Evolutionary conservation across 192 early-diverging fungal genomes (phyloP).

Genomic region (Coemansia sp.): DNA sequence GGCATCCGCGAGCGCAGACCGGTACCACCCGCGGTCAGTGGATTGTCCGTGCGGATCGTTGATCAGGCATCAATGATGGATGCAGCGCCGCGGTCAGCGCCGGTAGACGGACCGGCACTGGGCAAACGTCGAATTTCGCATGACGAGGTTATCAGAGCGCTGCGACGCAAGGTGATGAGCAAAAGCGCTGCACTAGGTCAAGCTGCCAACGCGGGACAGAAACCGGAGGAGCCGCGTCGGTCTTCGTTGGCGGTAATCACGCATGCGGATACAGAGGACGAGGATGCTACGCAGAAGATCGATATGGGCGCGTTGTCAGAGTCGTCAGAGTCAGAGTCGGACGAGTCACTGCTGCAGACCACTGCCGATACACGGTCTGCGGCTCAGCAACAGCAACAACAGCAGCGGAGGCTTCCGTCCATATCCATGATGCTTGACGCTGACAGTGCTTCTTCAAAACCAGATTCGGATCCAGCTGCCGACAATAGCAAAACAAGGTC

Average conservation of each 20-base stretch:
- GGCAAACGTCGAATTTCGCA: slow-evolving; percentile 51
- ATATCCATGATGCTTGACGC: slow-evolving; percentile 31
- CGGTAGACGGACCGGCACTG: slow-evolving; percentile 42
- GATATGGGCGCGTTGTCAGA: slow-evolving; percentile 4
- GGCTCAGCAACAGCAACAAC: background rate
- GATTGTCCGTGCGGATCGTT: slow-evolving; percentile 39
- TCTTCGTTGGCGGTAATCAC: slow-evolving; percentile 33
- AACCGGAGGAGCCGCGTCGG: slow-evolving; percentile 12
- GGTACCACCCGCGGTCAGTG: slow-evolving; percentile 45
- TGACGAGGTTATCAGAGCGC: slow-evolving; percentile 53
- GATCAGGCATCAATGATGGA: slow-evolving; percentile 5
- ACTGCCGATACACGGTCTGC: no score
- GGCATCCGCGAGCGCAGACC: slow-evolving; percentile 21
- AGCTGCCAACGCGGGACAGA: background rate
- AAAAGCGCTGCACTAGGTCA: slow-evolving; percentile 18
- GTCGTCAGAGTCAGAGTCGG: slow-evolving; percentile 10
- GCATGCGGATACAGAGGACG: background rate
- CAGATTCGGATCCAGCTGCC: background rate
- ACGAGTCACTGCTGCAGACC: background rate
- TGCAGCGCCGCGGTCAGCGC: slow-evolving; percentile 44
- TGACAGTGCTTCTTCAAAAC: background rate
- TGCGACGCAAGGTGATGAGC: slow-evolving; percentile 56
- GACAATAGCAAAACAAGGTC: background rate
- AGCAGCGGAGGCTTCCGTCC: slow-evolving; percentile 27
- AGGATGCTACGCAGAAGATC: background rate